phyloP scores from a whole-genome alignment of 345 rosid genomes.

The rapeseed (Brassica napus) region DNA sequence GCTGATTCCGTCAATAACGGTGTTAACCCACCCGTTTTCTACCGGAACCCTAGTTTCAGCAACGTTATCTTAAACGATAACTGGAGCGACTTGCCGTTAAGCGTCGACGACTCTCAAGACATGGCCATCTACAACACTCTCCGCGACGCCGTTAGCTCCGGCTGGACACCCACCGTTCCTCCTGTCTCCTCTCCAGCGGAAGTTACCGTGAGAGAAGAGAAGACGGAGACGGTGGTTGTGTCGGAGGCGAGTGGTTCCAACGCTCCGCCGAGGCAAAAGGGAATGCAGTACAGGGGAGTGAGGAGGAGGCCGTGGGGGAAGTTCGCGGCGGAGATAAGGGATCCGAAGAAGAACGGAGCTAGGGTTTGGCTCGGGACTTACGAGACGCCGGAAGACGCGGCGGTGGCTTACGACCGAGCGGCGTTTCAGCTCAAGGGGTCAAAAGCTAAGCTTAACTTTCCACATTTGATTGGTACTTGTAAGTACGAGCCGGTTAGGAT shows the following conservation, averaged over 20 bases:
- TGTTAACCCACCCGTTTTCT: constrained; percentile 21
- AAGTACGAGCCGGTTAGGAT: constrained; percentile 49
- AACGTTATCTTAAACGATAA: constrained; percentile 42
- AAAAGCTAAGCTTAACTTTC: constrained; percentile 61
- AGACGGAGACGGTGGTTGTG: neutral
- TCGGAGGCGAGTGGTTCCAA: constrained; percentile 19
- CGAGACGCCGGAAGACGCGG: constrained; percentile 66
- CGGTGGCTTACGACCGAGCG: constrained; percentile 59
- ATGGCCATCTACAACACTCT: constrained; percentile 57
- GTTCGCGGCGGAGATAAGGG: constrained; percentile 71
- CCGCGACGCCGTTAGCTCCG: constrained; percentile 50
- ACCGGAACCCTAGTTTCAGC: constrained; percentile 39
- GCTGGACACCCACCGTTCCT: constrained; percentile 49
- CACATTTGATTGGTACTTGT: constrained; percentile 52
- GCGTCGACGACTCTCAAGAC: constrained; percentile 62
- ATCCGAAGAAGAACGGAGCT: constrained; percentile 62
- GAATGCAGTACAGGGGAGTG: constrained; percentile 48
- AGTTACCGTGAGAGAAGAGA: neutral
- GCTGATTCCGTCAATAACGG: constrained; percentile 14
- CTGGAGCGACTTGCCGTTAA: constrained; percentile 55
- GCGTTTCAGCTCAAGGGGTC: constrained; percentile 60
- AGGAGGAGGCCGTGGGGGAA: constrained; percentile 74
- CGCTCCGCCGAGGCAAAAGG: constrained; percentile 31
- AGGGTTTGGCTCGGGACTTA: constrained; percentile 75
- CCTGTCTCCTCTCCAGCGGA: neutral